A percentile compares a stretch with the other conserved stretches of the same genome.
These are phyloP conservation scores for Globisporangium solare DNA, from an alignment of 352 stramenopile genomes.

Conservation along the genomic window DNA sequence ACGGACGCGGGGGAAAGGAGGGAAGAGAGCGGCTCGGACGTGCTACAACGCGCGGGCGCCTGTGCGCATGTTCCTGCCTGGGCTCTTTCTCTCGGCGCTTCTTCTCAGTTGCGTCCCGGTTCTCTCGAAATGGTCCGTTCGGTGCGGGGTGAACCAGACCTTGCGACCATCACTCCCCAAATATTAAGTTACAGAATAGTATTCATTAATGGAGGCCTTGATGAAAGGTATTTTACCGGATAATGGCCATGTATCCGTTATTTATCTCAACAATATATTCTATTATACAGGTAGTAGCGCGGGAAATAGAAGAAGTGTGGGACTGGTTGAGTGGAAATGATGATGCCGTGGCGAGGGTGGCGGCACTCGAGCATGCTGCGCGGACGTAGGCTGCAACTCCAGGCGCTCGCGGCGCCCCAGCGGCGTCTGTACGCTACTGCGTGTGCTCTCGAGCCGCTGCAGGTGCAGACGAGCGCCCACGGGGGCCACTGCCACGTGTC, in stretches of 20 bases:
- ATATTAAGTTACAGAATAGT: no score
- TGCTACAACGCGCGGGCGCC: not conserved
- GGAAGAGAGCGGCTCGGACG: not conserved
- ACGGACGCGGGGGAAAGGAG: not conserved
- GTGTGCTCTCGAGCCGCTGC: not conserved
- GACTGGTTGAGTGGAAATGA: constrained; percentile 2
- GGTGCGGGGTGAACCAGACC: not conserved
- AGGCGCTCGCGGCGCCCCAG: no score
- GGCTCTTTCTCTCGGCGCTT: not conserved
- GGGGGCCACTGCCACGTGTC: constrained; percentile 31
- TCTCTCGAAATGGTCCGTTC: not conserved
- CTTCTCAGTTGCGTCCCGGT: not conserved
- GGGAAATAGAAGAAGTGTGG: not conserved
- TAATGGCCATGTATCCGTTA: not conserved
- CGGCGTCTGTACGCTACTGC: not conserved
- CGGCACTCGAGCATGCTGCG: constrained; percentile 4
- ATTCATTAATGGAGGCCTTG: no score
- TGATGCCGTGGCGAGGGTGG: constrained; percentile 11
- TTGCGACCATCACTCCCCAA: not conserved
- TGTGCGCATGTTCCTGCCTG: not conserved
- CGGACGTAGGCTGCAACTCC: not conserved
- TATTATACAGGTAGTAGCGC: not conserved
- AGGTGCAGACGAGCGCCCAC: constrained; percentile 15
- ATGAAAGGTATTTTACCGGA: not conserved
- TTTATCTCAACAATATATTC: not conserved